A percentile compares a stretch with the other conserved stretches of the same genome.
Evolutionary conservation across 352 stramenopile species (phyloP).

Genomic region (Thalassiosira exigua): DNA sequence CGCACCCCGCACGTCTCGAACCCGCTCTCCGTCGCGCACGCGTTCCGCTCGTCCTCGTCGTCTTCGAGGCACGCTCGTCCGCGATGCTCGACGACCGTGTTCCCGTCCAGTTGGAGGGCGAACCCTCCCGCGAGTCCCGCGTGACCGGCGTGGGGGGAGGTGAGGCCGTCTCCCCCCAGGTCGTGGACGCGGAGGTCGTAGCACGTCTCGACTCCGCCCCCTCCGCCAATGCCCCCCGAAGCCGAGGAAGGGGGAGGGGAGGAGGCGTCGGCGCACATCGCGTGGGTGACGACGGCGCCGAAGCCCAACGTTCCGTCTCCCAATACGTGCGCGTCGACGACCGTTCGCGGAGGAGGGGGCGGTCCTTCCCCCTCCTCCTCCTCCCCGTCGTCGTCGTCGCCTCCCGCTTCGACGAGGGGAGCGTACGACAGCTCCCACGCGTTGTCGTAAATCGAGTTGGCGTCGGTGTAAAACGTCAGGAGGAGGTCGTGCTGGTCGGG

Average conservation of each 20-base stretch:
- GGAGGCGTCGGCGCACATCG: background rate
- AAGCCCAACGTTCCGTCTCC: background rate
- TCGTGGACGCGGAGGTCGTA: slow-evolving; percentile 31
- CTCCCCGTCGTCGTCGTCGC: background rate
- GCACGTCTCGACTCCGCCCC: slow-evolving; percentile 16
- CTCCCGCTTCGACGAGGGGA: no score
- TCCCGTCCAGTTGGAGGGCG: slow-evolving; percentile 9
- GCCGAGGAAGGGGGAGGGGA: background rate
- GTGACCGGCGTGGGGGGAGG: slow-evolving; percentile 4
- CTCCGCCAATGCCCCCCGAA: background rate
- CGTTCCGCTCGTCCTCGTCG: background rate
- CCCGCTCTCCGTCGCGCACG: slow-evolving; percentile 4
- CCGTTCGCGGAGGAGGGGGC: no score
- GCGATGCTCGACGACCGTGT: slow-evolving; percentile 11
- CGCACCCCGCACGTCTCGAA: slow-evolving; percentile 38
- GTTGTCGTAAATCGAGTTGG: slow-evolving; percentile 29
- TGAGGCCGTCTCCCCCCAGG: slow-evolving; percentile 31
- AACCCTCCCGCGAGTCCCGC: slow-evolving; percentile 17
- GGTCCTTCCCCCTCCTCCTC: no score
- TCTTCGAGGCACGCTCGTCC: background rate
- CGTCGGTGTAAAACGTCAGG: slow-evolving; percentile 25
- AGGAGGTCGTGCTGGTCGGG: slow-evolving; percentile 17
- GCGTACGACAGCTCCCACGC: slow-evolving; percentile 8
- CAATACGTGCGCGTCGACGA: background rate
- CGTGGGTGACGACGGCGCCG: background rate